Percentiles rank a stretch among this genome's conserved stretches.
Conservation (phyloP, 441 rosid species). For the Viola pubescens region DNA sequence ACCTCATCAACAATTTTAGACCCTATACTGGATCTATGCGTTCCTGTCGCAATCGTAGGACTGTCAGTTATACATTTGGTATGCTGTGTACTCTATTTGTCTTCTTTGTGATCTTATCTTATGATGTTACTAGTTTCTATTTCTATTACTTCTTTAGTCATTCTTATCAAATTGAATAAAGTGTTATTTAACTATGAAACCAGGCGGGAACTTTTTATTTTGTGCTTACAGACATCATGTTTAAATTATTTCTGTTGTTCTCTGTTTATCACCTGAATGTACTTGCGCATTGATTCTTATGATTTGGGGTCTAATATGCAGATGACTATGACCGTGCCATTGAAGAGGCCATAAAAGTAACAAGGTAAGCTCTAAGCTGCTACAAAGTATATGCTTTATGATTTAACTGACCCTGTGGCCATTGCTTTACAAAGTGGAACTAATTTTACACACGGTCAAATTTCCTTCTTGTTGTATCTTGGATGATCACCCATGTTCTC, state of each 20-base stretch:
- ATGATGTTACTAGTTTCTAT: not conserved
- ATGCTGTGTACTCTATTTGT: slow-evolving; percentile 19
- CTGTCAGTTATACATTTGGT: slow-evolving; percentile 71
- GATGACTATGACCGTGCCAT: slow-evolving; percentile 70
- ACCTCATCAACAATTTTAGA: slow-evolving; percentile 32
- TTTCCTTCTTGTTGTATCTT: too few relatives aligned
- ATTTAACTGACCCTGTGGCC: not conserved
- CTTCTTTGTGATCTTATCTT: slow-evolving; percentile 5
- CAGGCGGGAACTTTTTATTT: not conserved
- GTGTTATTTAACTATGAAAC: not conserved
- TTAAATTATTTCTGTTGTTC: not conserved
- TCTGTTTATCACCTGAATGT: not conserved
- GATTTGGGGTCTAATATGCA: slow-evolving; percentile 27
- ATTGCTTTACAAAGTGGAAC: too few relatives aligned
- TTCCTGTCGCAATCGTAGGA: slow-evolving; percentile 55
- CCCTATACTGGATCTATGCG: slow-evolving; percentile 36
- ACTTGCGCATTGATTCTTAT: not conserved
- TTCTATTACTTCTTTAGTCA: not conserved
- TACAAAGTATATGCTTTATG: slow-evolving; percentile 5
- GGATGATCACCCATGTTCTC: too few relatives aligned
- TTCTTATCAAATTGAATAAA: not conserved
- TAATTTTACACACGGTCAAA: too few relatives aligned
- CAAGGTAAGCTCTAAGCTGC: slow-evolving; percentile 39
- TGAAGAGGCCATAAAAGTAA: slow-evolving; percentile 50
- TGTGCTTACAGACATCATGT: too few relatives aligned